Evolutionary conservation across 1,284 basidiomycete genomes (phyloP).

Genomic region (Puccinia hordei): DNA sequence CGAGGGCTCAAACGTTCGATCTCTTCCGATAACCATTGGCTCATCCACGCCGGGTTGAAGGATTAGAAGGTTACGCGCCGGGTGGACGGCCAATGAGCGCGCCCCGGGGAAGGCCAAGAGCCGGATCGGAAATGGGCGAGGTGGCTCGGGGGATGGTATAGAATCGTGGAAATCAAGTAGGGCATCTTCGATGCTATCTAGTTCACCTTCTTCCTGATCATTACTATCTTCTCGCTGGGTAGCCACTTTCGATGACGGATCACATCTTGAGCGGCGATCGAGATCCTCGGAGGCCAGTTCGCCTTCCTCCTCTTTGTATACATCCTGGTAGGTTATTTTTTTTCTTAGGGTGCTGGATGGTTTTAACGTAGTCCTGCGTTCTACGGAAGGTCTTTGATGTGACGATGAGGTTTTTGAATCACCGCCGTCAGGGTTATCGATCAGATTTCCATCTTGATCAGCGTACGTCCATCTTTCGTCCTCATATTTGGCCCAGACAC

Average conservation of each 20-base stretch:
- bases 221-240: not conserved
- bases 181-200: constrained; percentile 16
- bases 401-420: not conserved
- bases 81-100: not conserved
- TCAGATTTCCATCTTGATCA: constrained; percentile 39
- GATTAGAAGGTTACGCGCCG: not conserved
- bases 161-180: constrained; percentile 22
- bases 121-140: constrained; percentile 15
- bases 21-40: constrained; percentile 31
- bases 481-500: constrained; percentile 46
- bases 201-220: constrained; percentile 27
- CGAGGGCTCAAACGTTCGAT: constrained; percentile 32
- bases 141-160: constrained; percentile 17
- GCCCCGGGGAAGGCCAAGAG: not conserved
- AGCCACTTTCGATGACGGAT: not conserved
- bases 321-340: constrained; percentile 15
- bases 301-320: constrained; percentile 20
- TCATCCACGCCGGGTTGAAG: constrained; percentile 29
- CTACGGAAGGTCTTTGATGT: not conserved
- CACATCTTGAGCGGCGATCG: not conserved
- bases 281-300: not conserved
- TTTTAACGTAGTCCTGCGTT: not conserved
- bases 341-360: not conserved
- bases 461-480: constrained; percentile 35
- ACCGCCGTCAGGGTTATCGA: not conserved